phyloP scores from a whole-genome alignment of 371 early-diverging fungal genomes.

The Mortierella sp. region DNA sequence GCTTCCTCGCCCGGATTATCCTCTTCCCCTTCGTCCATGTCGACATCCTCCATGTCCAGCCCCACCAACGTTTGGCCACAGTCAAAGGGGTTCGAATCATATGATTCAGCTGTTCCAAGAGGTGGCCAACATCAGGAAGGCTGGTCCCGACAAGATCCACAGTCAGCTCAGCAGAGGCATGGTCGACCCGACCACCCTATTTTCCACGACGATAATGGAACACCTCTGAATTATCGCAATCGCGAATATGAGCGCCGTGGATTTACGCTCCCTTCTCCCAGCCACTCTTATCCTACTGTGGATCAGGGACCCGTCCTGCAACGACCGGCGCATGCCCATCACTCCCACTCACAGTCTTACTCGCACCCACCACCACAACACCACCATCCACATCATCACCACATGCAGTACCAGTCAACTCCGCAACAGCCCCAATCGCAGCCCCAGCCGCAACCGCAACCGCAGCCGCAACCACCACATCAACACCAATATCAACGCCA shows the following conservation, averaged over 20 bases:
- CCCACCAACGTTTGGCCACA: slow-evolving; percentile 34
- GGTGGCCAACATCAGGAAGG: slow-evolving; percentile 1
- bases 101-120: slow-evolving; percentile 12
- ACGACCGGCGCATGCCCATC: not conserved
- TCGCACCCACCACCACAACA: slow-evolving; percentile 9
- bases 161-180: not conserved
- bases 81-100: slow-evolving; percentile 15
- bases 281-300: not conserved
- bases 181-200: slow-evolving; percentile 1
- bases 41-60: slow-evolving; percentile 32
- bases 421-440: slow-evolving; percentile 10
- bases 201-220: not conserved
- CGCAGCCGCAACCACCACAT: slow-evolving; percentile 8
- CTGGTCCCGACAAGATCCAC: slow-evolving; percentile 11
- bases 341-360: slow-evolving; percentile 13
- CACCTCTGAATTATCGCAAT: not conserved
- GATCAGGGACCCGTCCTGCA: slow-evolving; percentile 5
- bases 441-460: too few species aligned
- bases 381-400: slow-evolving; percentile 2
- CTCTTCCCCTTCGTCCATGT: slow-evolving; percentile 34
- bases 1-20: slow-evolving; percentile 31
- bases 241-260: slow-evolving; percentile 21
- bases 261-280: slow-evolving; percentile 9
- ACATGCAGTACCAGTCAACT: not conserved
- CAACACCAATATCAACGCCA: slow-evolving; percentile 13